A percentile compares a stretch with the other conserved stretches of the same genome.
These are phyloP conservation scores for Claviceps fusiformis DNA, from an alignment of 2,329 filamentous ascomycete species.

Conservation along the genomic window DNA sequence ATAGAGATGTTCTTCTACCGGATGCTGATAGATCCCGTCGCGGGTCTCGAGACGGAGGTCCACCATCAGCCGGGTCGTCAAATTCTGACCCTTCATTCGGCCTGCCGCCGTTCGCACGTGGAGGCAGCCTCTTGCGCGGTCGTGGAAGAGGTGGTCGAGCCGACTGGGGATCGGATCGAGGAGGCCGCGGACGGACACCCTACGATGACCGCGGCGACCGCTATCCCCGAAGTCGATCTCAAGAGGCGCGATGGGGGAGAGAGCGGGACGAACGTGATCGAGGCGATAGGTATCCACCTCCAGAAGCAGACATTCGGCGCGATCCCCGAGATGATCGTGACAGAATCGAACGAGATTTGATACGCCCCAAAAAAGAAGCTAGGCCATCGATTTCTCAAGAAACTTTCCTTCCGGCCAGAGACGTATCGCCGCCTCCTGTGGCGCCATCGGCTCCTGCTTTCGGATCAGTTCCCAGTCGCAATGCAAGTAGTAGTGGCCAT, in stretches of 20 bases:
- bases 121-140: slow-evolving; percentile 41
- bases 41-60: slow-evolving; percentile 55
- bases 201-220: slow-evolving; percentile 48
- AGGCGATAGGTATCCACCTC: slow-evolving; percentile 26
- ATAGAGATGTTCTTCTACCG: slow-evolving; percentile 45
- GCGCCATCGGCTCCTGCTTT: slow-evolving; percentile 46
- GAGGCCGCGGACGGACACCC: slow-evolving; percentile 42
- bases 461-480: slow-evolving; percentile 38
- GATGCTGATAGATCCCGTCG: slow-evolving; percentile 55
- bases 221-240: slow-evolving; percentile 52
- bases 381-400: slow-evolving; percentile 36
- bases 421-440: slow-evolving; percentile 42
- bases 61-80: slow-evolving; percentile 56
- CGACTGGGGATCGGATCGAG: slow-evolving; percentile 30
- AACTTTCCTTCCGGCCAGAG: slow-evolving; percentile 30
- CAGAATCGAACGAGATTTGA: slow-evolving; percentile 29
- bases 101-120: slow-evolving; percentile 35
- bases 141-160: slow-evolving; percentile 34
- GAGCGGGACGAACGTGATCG: slow-evolving; percentile 43
- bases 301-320: slow-evolving; percentile 25
- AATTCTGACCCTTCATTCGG: slow-evolving; percentile 54
- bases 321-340: slow-evolving; percentile 36
- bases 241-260: slow-evolving; percentile 46
- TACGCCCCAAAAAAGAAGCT: slow-evolving; percentile 35
- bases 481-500: slow-evolving; percentile 11